Evolutionary conservation across 164 flowering plant species (phyloP), one percentile per base, ranked within the genome.

Genomic region (Macadamia tetraphylla): DNA sequence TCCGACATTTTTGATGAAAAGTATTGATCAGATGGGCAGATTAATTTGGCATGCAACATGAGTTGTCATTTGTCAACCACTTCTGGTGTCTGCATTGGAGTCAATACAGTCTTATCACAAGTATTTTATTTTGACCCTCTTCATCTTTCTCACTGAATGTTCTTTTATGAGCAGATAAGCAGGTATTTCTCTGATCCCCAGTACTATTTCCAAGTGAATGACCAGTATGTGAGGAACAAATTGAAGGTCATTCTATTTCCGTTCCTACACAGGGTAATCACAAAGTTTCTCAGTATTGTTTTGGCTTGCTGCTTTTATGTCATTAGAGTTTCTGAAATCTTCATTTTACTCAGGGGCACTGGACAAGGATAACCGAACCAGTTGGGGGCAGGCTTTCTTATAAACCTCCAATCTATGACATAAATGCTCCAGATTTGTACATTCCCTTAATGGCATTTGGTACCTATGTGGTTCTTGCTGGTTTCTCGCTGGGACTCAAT

Each of bases 171-270:
- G 65, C 91, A 90, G 96, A 85, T 88, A 48, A 82, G 88, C 66
- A 78, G 82, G 75, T 88, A 87, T 60, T 85, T 88, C 55, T 84
- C 96, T 9, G 83, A 90, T 69, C 90, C 92, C 1, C 89, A 87
- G 51, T 88, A 90, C 72, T 90, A 90, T 64, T 90, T 90, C 70
- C 89, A 85, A 83, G 96, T 88, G 62, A 85, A 86, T 73, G 88
- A 88, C 63, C 83, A 80, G 12, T 90, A 88, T 56, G 96, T 90
- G 79, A 76, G 78, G 78, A 90, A 88, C 74, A 90, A 90, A 76
- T 74, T 90, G 84, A 90, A 87, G 72, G 84, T 88, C 52, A 75
- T 87, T 43, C 74, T 90, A 56, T 77, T 87, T 64, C 96, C 96
- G 31, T 90, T 88, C 61, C 79, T 88, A n/a, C 90, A 87, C 77